A percentile compares a stretch with the other conserved stretches of the same genome.
These are phyloP conservation scores for Tuber brumale DNA, from an alignment of 495 filamentous ascomycete genomes.

Conservation along the genomic window DNA sequence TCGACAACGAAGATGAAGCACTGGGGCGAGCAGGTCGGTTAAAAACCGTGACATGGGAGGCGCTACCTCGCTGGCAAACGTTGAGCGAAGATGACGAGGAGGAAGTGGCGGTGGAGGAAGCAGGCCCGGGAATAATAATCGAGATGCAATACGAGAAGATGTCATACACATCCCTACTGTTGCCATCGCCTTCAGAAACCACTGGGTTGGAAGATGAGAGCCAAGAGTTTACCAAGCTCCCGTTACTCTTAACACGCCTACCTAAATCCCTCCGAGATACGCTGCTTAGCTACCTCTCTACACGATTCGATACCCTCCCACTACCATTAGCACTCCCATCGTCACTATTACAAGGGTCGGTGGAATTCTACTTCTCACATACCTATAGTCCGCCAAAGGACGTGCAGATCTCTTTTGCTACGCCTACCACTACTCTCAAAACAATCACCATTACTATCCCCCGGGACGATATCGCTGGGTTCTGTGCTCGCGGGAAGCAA, in stretches of 20 bases:
- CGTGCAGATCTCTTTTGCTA: conserved; percentile 31
- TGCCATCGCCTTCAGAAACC: not conserved
- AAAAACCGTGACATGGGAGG: conserved; percentile 48
- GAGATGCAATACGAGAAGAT: conserved; percentile 51
- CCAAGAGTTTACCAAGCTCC: conserved; percentile 47
- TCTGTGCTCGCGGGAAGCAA: conserved; percentile 21
- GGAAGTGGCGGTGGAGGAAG: conserved; percentile 27
- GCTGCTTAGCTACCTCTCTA: conserved; percentile 48
- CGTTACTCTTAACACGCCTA: conserved; percentile 52
- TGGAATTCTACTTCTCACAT: not conserved
- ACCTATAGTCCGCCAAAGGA: conserved; percentile 15
- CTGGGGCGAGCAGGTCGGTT: conserved; percentile 49
- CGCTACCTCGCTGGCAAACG: conserved; percentile 39
- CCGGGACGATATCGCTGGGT: conserved; percentile 40
- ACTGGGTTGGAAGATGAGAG: conserved; percentile 1
- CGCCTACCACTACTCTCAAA: conserved; percentile 43
- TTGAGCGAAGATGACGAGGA: conserved; percentile 23
- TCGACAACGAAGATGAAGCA: conserved; percentile 42
- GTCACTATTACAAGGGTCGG: conserved; percentile 21
- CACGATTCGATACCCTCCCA: conserved; percentile 50
- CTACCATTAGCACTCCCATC: conserved; percentile 46
- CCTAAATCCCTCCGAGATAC: conserved; percentile 50
- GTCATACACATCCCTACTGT: conserved; percentile 42
- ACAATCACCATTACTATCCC: conserved; percentile 49
- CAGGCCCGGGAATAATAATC: conserved; percentile 46